Conservation (phyloP, 2,329 filamentous ascomycete species). For the Phyllosticta citribraziliensis region DNA sequence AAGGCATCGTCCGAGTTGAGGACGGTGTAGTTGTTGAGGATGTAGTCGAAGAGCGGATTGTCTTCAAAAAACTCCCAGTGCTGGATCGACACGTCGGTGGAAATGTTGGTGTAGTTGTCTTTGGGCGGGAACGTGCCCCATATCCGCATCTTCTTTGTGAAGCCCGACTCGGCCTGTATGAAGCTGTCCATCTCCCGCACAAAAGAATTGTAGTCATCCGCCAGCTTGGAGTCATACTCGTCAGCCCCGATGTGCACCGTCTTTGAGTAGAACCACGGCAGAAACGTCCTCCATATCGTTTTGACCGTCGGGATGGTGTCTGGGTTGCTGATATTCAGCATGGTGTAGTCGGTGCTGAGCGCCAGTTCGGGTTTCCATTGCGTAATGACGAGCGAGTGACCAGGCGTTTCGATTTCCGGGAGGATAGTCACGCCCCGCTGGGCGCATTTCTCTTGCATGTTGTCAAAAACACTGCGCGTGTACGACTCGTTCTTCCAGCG, state of each 20-base stretch:
- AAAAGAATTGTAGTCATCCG: conserved; percentile 28
- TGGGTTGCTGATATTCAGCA: conserved; percentile 27
- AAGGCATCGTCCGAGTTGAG: conserved; percentile 42
- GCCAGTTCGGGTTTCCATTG: conserved; percentile 32
- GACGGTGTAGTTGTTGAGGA: conserved; percentile 27
- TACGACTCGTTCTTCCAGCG: conserved; percentile 30
- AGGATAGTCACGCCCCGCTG: conserved; percentile 26
- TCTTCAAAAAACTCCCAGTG: conserved; percentile 43
- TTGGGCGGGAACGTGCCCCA: conserved; percentile 38
- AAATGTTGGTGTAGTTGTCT: conserved; percentile 30
- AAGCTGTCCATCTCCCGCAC: conserved; percentile 28
- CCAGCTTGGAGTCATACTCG: conserved; percentile 25
- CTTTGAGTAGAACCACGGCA: conserved; percentile 30
- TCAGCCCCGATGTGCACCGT: conserved; percentile 30
- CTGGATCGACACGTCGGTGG: conserved; percentile 33
- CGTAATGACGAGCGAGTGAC: conserved; percentile 27
- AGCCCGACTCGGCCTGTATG: conserved; percentile 20
- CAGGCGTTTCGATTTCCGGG: conserved; percentile 29
- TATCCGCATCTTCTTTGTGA: conserved; percentile 22
- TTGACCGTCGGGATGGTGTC: conserved; percentile 28
- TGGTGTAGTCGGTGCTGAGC: conserved; percentile 25
- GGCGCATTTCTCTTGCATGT: conserved; percentile 26
- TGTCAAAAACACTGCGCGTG: conserved; percentile 24
- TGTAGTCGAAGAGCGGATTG: conserved; percentile 34
- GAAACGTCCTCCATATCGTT: conserved; percentile 27